These are phyloP conservation scores for Elsinoe batatas DNA, from an alignment of 2,329 filamentous ascomycete genomes.

Conservation along the genomic window DNA sequence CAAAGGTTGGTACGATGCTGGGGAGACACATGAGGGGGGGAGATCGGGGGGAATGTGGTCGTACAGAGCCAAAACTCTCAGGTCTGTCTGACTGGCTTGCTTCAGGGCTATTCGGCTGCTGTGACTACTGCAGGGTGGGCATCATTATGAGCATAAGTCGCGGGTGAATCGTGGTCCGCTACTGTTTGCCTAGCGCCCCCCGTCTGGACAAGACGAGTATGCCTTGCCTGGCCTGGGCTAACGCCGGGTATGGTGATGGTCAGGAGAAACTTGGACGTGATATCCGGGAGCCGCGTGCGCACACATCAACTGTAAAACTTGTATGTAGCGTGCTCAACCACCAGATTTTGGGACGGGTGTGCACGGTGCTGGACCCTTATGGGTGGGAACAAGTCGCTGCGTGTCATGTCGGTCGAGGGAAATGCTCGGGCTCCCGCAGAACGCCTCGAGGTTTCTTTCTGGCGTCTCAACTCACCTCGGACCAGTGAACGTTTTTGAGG, in stretches of 20 bases:
- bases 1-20: too few relatives aligned
- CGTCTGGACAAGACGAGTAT: background rate
- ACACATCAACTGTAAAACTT: background rate
- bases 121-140: too few relatives aligned
- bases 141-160: too few relatives aligned
- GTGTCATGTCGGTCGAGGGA: background rate
- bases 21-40: too few relatives aligned
- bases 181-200: background rate
- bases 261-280: background rate
- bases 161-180: background rate
- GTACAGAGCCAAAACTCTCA: too few relatives aligned
- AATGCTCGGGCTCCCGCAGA: too few relatives aligned
- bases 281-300: background rate
- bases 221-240: background rate
- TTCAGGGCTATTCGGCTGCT: too few relatives aligned
- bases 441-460: too few relatives aligned
- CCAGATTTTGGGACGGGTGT: background rate
- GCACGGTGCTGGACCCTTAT: background rate
- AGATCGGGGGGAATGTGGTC: too few relatives aligned
- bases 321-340: slow-evolving; percentile 3
- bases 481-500: background rate
- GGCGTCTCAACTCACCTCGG: background rate
- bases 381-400: background rate
- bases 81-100: too few relatives aligned
- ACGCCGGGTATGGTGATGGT: background rate